phyloP scores from a whole-genome alignment of 805 yeast species.

The Suhomyces pyralidae region DNA sequence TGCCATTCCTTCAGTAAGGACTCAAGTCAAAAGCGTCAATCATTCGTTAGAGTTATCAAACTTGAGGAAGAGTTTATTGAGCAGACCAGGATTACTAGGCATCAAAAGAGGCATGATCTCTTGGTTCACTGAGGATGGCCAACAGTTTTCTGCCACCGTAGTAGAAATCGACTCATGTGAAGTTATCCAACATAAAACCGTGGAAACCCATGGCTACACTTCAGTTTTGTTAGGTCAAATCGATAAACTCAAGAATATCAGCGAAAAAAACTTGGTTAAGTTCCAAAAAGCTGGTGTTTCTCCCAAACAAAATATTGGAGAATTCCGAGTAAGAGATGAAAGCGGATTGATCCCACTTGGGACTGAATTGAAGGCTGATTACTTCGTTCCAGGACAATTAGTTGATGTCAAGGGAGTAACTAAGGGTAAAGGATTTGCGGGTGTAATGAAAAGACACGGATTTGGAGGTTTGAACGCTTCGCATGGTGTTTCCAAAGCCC shows the following conservation, averaged over 20 bases:
- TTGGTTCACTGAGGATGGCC: constrained; percentile 70
- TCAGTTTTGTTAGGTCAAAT: constrained; percentile 90
- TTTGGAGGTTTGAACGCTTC: constrained; percentile 88
- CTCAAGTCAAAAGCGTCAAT: constrained; percentile 50
- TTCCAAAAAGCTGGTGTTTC: constrained; percentile 76
- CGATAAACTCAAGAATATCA: constrained; percentile 57
- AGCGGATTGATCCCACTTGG: constrained; percentile 72
- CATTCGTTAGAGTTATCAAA: constrained; percentile 71
- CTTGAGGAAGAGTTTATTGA: constrained; percentile 65
- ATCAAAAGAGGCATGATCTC: constrained; percentile 89
- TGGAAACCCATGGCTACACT: constrained; percentile 70
- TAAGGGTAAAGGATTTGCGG: constrained; percentile 96
- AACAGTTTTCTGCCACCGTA: constrained; percentile 77
- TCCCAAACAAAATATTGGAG: constrained; percentile 73
- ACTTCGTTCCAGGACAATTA: constrained; percentile 75
- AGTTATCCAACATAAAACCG: constrained; percentile 70
- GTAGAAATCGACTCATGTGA: constrained; percentile 86
- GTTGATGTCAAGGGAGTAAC: constrained; percentile 78
- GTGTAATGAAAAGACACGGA: constrained; percentile 95
- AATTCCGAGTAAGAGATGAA: constrained; percentile 72
- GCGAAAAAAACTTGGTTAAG: constrained; percentile 53
- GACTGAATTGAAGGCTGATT: constrained; percentile 75
- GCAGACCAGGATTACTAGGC: constrained; percentile 82
- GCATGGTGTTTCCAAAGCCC: constrained; percentile 92
- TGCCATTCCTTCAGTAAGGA: constrained; percentile 47